Base-by-base conservation (phyloP, 2,329 filamentous ascomycete genomes). In the Aspergillus sp. region DNA sequence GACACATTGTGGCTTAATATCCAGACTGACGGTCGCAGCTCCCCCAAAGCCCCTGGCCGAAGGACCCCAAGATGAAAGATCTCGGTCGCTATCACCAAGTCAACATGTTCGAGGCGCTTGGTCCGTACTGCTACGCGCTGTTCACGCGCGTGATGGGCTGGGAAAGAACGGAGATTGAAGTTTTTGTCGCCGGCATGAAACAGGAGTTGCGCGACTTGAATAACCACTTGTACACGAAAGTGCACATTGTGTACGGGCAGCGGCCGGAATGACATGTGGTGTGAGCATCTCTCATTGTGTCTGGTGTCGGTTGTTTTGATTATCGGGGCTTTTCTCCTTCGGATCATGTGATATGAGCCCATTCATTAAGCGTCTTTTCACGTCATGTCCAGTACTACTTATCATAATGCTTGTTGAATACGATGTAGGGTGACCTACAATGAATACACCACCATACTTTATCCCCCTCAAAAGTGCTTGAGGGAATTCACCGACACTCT, bases 11-110 rank as follows among this genome's bases (percentile, higher is more conserved):
- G 23, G 23, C 10, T 13, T 15, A 5, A 2, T 2, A 3, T 21
- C 1, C 8, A 7, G 55, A 5, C 57, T 66, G 23, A 67, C 23
- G 15, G n/a, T 25, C 23, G 8, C 54, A 75, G 68, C 80, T 83
- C 73, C 83, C 84, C 0, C 77, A 76, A 36, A 83, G 81, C 64
- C 69, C 75, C 10, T 86, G 84, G 83, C 80, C 83, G 0, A 80
- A 79, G 48, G 80, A 84, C 42, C 75, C 76, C 5, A 78, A 79
- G 25, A 76, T 82, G 53, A 86, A 85, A 67, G 79, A 84, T 49
- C 70, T 86, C 2, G 84, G 84, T 2, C 64, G 66, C 32, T 76
- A 70, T 56, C 67, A 75, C 49, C 70, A 72, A 41, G 65, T 73
- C n/a, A 73, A 77, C 56, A 70, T 77, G 66, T 66, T 73, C 19